Base-by-base conservation (phyloP, 2,329 filamentous ascomycete genomes). In the Penicillium sp. region DNA sequence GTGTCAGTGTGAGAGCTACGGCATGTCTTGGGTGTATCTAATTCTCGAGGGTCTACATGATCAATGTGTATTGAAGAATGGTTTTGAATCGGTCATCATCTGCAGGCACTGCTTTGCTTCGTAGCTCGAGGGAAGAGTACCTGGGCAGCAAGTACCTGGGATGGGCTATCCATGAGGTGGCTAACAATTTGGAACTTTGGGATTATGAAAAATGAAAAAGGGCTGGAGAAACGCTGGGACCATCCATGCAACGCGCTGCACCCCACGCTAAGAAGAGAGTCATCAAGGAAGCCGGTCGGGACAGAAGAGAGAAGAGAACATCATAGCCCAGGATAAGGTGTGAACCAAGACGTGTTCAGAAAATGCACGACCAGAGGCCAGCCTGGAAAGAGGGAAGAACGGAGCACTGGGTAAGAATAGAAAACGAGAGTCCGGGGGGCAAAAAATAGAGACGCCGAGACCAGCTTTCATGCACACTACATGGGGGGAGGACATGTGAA, bases 221-320 rank as follows among this genome's bases (percentile, higher is more conserved):
- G 6, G 38, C 34, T 61, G 52, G 54, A 55, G 43, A 57, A 61
- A 64, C 58, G 64, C 64, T 67, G 54, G 54, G 53, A 56, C 59
- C 51, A 17, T 47, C 22, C 49, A 69, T 69, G 67, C 65, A 64
- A 63, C 61, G 56, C 57, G 54, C 57, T 65, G 59, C 57, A 59
- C 61, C 31, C 55, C 62, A 67, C 63, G 67, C 65, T 67, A 67
- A 65, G 59, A 63, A 61, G 48, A 63, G 57, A 60, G 52, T 64
- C 58, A 55, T 59, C 25, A 39, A 54, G 35, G n/a, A 58, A 54
- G 28, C 20, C 38, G 41, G 39, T 17, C 17, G 35, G 34, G 5
- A 7, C 42, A 17, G 22, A 34, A 34, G n/a, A 37, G 47, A 22
- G 53, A 14, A 20, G 38, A 34, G 49, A 43, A 12, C 41, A 48